Evolutionary conservation across 2,329 filamentous ascomycete genomes (phyloP), one percentile per base, ranked within the genome.

Genomic region (Epicoccum sorghinum): DNA sequence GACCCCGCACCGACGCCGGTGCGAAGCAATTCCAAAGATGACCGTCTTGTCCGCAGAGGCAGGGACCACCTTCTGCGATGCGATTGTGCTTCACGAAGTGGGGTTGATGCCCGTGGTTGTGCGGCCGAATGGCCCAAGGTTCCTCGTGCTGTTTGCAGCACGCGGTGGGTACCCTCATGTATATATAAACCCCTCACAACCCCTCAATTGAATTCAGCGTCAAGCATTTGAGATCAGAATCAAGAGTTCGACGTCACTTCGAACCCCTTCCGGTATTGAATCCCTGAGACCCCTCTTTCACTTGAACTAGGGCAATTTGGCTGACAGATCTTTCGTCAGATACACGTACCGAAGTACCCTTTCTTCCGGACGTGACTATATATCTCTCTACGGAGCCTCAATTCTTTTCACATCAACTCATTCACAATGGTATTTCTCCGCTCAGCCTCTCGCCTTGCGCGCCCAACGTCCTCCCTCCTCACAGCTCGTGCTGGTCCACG

Each of bases 391-490:
- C 51, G 43, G 52, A 63, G 55, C 59, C 51, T 54, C 48, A 59
- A 59, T 54, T 63, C 47, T 55, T 48, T 50, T 60, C 58, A 57
- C 50, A 58, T 55, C 50, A 55, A 58, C 56, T 60, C 47, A 61
- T 56, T 75, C 74, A 85, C 73, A 66, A 81, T 81, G 68, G 81
- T 79, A 88, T 86, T 89, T 82, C 73, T 83, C 73, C 83, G 84
- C 74, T 84, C 83, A 70, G 77, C 83, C 71, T 78, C 83, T 55
- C 82, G 84, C 74, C 78, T 85, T 59, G 79, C 79, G 65, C 82
- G 83, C 61, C 82, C 82, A 67, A 77, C 81, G 66, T 78, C 81
- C 52, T 80, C 81, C 65, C 74, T 81, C 61, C 73, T 85, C 64
- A 79, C 78, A 61, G 72, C 77, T 60, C 71, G 76, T 60, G 72